phyloP scores from a whole-genome alignment of 306 rosid species.

The Gleditsia sinensis region DNA sequence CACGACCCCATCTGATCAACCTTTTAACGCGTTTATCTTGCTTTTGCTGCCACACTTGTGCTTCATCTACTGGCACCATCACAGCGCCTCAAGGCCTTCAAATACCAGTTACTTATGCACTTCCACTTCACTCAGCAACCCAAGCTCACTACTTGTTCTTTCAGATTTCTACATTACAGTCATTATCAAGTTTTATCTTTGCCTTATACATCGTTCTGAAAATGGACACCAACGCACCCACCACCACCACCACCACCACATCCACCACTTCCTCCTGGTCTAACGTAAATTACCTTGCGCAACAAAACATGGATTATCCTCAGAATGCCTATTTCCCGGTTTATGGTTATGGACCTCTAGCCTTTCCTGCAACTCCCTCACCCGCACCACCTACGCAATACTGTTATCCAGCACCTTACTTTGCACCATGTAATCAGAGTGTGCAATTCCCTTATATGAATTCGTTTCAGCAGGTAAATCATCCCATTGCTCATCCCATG shows the following conservation, averaged over 20 bases:
- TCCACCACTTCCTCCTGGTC: background rate
- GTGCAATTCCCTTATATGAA: background rate
- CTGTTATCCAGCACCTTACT: background rate
- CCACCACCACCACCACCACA: background rate
- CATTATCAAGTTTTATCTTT: too few relatives aligned
- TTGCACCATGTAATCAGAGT: background rate
- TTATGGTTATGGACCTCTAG: background rate
- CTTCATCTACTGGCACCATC: constrained; percentile 33
- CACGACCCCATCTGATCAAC: background rate
- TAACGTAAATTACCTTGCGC: background rate
- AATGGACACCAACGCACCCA: constrained; percentile 35
- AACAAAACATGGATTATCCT: background rate
- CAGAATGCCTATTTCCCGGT: background rate
- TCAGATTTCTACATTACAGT: too few relatives aligned
- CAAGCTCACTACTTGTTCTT: background rate
- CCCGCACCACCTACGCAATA: background rate
- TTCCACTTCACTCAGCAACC: background rate
- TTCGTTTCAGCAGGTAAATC: background rate
- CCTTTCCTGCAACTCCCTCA: too few relatives aligned
- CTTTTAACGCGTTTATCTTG: constrained; percentile 32
- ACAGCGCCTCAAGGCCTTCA: too few relatives aligned
- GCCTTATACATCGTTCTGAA: background rate
- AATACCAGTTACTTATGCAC: too few relatives aligned
- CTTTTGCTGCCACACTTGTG: constrained; percentile 37
- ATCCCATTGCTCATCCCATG: background rate